Evolutionary conservation across 202 grass and related monocot species (phyloP).

Genomic region (Dendrocalamus latiflorus): DNA sequence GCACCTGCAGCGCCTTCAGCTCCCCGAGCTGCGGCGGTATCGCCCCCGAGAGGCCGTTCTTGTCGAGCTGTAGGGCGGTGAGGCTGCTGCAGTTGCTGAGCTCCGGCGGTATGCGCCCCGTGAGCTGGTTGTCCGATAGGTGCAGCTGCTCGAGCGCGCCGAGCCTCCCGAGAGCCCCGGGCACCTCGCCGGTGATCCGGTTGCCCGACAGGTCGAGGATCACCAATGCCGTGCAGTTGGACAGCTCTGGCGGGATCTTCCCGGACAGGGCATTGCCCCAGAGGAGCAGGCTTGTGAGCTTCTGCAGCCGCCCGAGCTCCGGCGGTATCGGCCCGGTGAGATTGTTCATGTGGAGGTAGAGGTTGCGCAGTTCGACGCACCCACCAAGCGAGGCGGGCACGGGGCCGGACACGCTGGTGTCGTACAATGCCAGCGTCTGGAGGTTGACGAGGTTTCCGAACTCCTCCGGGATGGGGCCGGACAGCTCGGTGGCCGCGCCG

Average conservation of each 20-base stretch:
- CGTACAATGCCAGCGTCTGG: constrained; percentile 72
- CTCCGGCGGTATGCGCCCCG: constrained; percentile 54
- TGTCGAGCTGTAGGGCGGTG: constrained; percentile 76
- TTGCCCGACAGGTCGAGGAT: constrained; percentile 80
- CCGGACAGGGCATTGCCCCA: constrained; percentile 78
- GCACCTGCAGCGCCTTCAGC: constrained; percentile 61
- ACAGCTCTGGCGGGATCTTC: constrained; percentile 60
- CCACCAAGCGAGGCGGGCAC: constrained; percentile 66
- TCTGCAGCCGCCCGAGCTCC: constrained; percentile 71
- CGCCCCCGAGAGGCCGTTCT: constrained; percentile 56
- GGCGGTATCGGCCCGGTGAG: constrained; percentile 59
- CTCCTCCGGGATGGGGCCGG: constrained; percentile 64
- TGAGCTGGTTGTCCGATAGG: constrained; percentile 74
- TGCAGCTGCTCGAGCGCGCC: constrained; percentile 70
- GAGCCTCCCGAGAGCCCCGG: constrained; percentile 53
- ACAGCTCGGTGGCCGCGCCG: constrained; percentile 71
- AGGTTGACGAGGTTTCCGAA: constrained; percentile 71
- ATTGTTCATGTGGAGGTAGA: constrained; percentile 87
- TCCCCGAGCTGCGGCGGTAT: constrained; percentile 62
- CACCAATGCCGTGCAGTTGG: constrained; percentile 65
- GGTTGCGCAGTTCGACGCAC: constrained; percentile 72
- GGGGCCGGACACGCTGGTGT: constrained; percentile 60
- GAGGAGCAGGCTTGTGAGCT: constrained; percentile 81
- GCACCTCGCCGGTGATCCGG: constrained; percentile 60
- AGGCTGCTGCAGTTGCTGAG: constrained; percentile 82